These are phyloP conservation scores for Alternaria alternata DNA, from an alignment of 2,329 filamentous ascomycete species.

Conservation along the genomic window DNA sequence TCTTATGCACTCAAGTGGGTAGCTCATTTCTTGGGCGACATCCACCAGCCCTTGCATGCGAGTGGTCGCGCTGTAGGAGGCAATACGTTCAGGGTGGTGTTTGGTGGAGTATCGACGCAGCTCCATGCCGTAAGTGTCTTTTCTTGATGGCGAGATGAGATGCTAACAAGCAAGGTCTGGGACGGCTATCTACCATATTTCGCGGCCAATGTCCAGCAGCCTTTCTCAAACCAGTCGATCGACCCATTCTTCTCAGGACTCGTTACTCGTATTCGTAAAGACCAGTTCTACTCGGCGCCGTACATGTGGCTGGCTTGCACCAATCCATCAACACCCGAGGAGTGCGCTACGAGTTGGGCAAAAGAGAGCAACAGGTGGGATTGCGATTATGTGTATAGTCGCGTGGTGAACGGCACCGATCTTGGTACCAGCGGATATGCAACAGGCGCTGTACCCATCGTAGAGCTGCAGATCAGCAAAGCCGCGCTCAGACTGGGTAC, in stretches of 20 bases:
- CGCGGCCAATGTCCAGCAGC: constrained; percentile 42
- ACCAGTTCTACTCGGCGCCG: constrained; percentile 47
- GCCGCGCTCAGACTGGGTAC: constrained; percentile 50
- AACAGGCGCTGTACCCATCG: constrained; percentile 48
- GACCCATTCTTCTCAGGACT: constrained; percentile 48
- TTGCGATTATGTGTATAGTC: constrained; percentile 51
- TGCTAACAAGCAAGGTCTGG: constrained; percentile 47
- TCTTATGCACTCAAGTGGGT: constrained; percentile 55
- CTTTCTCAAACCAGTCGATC: constrained; percentile 49
- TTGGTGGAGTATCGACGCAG: constrained; percentile 43
- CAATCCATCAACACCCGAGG: constrained; percentile 40
- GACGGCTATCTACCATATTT: constrained; percentile 51
- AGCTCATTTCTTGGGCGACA: constrained; percentile 53
- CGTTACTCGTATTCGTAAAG: constrained; percentile 46
- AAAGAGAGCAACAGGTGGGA: constrained; percentile 51
- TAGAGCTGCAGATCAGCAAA: constrained; percentile 54
- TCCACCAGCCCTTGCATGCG: constrained; percentile 54
- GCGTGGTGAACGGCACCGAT: constrained; percentile 42
- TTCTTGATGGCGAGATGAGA: not conserved
- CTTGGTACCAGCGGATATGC: constrained; percentile 50
- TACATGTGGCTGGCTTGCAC: constrained; percentile 50
- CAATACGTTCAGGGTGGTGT: constrained; percentile 50
- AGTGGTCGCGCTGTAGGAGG: constrained; percentile 50
- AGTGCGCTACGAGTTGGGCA: constrained; percentile 51
- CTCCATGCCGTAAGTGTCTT: constrained; percentile 48